Evolutionary conservation across 306 rosid genomes (phyloP).

Genomic region (Prunus campanulata): DNA sequence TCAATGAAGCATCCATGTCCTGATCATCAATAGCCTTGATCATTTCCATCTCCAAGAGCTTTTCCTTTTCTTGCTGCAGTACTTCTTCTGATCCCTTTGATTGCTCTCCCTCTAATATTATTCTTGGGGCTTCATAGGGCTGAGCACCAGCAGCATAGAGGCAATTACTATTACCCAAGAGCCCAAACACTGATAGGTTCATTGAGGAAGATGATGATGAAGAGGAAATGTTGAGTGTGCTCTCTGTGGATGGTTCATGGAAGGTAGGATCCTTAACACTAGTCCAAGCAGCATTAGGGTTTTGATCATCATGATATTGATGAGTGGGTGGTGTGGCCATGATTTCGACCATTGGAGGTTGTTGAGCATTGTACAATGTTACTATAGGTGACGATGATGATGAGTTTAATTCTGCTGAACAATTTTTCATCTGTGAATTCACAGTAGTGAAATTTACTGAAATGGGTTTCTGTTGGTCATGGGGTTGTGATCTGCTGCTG

Average conservation of each 20-base stretch:
- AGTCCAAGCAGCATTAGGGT: conserved; percentile 11
- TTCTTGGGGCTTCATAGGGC: conserved; percentile 15
- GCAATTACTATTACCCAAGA: conserved; percentile 19
- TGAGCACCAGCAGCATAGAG: conserved; percentile 36
- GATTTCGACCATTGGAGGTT: neutral
- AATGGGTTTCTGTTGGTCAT: conserved; percentile 16
- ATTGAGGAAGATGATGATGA: conserved; percentile 29
- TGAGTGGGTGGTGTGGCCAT: conserved; percentile 2
- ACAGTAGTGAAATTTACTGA: conserved; percentile 10
- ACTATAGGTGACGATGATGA: conserved; percentile 4
- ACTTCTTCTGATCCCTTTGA: neutral
- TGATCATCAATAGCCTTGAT: conserved; percentile 19
- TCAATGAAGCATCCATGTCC: conserved; percentile 21
- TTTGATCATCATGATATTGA: conserved; percentile 5
- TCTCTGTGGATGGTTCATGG: conserved; percentile 8
- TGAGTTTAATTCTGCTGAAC: neutral
- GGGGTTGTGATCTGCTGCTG: conserved; percentile 10
- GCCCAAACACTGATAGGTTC: conserved; percentile 20
- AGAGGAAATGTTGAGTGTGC: conserved; percentile 25
- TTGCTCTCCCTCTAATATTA: conserved; percentile 10
- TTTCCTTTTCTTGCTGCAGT: conserved; percentile 29
- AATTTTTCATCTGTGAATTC: conserved; percentile 9
- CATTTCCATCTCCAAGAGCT: conserved; percentile 24
- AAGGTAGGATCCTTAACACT: conserved; percentile 14
- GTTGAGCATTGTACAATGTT: conserved; percentile 7